Percentiles rank a stretch among this genome's conserved stretches.
phyloP scores from a whole-genome alignment of 805 yeast genomes.

The Metschnikowia rubicola region DNA sequence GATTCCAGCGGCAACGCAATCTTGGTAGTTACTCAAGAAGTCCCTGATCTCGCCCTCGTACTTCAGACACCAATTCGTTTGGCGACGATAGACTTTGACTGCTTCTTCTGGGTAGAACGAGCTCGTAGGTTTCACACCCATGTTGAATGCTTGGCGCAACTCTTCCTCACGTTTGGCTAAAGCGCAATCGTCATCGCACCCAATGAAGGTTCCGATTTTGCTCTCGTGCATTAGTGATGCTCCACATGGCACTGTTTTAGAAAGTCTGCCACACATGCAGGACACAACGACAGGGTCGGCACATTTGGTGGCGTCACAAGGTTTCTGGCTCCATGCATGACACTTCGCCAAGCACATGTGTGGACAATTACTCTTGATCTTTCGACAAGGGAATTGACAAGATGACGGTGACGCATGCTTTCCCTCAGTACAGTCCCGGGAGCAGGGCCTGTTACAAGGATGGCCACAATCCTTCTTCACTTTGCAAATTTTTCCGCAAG shows the following conservation, averaged over 20 bases:
- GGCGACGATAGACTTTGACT: slow-evolving; percentile 47
- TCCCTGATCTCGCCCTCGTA: slow-evolving; percentile 53
- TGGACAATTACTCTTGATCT: slow-evolving; percentile 53
- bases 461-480: slow-evolving; percentile 39
- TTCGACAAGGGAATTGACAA: slow-evolving; percentile 62
- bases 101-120: slow-evolving; percentile 46
- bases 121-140: slow-evolving; percentile 16
- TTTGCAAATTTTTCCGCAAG: slow-evolving; percentile 50
- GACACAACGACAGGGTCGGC: slow-evolving; percentile 43
- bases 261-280: slow-evolving; percentile 65
- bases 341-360: slow-evolving; percentile 65
- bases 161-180: slow-evolving; percentile 55
- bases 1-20: slow-evolving; percentile 17
- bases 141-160: slow-evolving; percentile 59
- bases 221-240: slow-evolving; percentile 38
- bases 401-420: slow-evolving; percentile 44
- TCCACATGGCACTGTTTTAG: slow-evolving; percentile 52
- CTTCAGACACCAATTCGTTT: slow-evolving; percentile 63
- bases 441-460: slow-evolving; percentile 56
- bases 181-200: slow-evolving; percentile 72
- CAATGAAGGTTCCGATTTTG: slow-evolving; percentile 37
- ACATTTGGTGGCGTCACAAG: slow-evolving; percentile 56
- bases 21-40: slow-evolving; percentile 41
- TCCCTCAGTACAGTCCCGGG: slow-evolving; percentile 57
- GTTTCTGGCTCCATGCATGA: slow-evolving; percentile 46